Evolutionary conservation across 192 early-diverging fungal species (phyloP), one percentile per base, ranked within the genome.

Genomic region (Rhizoclosmatium sp.): DNA sequence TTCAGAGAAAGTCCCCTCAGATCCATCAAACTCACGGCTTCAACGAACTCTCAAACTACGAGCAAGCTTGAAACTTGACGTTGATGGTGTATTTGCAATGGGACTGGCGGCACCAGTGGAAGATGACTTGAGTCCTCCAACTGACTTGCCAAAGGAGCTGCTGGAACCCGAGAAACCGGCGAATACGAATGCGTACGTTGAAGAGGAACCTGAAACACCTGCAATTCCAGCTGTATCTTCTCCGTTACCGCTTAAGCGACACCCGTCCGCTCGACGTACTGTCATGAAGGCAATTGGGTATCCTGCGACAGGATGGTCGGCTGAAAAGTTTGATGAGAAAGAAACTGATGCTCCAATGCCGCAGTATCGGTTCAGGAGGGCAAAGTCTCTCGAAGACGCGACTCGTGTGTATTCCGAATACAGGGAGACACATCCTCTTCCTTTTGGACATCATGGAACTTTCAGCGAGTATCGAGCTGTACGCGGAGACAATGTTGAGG

Each of bases 1-100:
- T 19, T 19, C 60, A 40, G 60, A 7, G 60, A 62, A 23, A 62
- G 60, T 19, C 5, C 4, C 5, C 21, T 19, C 7, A 62, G 21
- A 40, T 19, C 39, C 60, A 54, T 7, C 60, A 23, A 71, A 56
- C 56, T 71, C 75, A 48, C 64, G 65, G n/a, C 47, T 67, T 23
- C 75, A 76, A 48, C 9, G 75, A 65, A 54, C 44, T 40, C 45
- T 76, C 47, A 76, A 40, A 66, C 46, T 76, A 5, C 75, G 75
- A 4, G 47, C 75, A 7, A 2, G 41, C 12, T 64, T 76, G 12
- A 65, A 76, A 44, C 31, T 76, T 46, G 75, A 67, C 10, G 75
- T 76, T 16, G 65, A 65, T 42, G 75, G 75, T 19, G 23, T n/a
- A 23, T 76, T 67, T 54, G 75, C 75, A 16, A 76, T 76, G 75